Conservation (phyloP, 176 grass and related monocot species). For the Chloris gayana region DNA sequence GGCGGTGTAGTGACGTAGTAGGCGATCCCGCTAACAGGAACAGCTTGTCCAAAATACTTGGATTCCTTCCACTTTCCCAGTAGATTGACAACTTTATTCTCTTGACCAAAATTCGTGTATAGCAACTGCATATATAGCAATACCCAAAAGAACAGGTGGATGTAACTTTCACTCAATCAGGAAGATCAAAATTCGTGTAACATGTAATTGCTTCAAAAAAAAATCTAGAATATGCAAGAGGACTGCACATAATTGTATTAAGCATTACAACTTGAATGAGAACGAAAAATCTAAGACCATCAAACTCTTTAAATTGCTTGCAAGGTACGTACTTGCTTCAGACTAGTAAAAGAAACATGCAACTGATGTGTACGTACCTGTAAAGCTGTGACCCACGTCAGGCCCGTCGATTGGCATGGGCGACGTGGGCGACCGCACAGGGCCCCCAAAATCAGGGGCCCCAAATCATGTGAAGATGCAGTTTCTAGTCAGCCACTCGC, state of each 20-base stretch:
- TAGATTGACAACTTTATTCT: background rate
- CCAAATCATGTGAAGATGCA: no score
- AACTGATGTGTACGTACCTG: background rate
- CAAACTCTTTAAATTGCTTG: no score
- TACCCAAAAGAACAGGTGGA: background rate
- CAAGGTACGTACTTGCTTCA: no score
- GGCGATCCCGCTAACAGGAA: background rate
- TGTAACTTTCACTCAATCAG: background rate
- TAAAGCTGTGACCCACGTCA: background rate
- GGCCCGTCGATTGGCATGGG: no score
- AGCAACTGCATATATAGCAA: background rate
- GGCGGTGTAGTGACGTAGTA: background rate
- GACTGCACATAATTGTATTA: background rate
- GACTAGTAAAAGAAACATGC: background rate
- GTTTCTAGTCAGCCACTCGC: no score
- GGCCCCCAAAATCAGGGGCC: no score
- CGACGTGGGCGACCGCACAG: no score
- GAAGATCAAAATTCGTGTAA: no score
- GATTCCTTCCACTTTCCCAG: conserved; percentile 13
- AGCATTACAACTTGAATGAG: no score
- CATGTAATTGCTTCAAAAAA: no score
- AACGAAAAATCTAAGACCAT: no score
- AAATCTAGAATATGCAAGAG: no score
- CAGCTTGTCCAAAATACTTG: background rate
- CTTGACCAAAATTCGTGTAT: background rate